Evolutionary conservation across 2,329 filamentous ascomycete genomes (phyloP).

Genomic region (Neonectria punicea): DNA sequence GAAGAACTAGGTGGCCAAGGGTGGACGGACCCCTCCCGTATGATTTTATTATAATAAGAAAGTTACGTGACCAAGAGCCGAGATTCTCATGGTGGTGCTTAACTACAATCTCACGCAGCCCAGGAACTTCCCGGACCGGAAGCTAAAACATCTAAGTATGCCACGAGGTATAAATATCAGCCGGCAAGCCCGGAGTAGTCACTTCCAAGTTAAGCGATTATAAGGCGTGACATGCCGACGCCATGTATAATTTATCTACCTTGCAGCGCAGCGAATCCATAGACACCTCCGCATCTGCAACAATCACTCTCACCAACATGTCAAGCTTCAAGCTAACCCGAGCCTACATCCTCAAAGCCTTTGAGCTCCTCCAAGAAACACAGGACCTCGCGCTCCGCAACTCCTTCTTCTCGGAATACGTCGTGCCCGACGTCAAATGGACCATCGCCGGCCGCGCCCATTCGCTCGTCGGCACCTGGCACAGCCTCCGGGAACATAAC

Average conservation of each 20-base stretch:
- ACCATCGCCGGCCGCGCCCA: conserved; percentile 39
- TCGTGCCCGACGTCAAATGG: conserved; percentile 36
- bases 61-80: background rate
- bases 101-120: background rate
- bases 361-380: conserved; percentile 34
- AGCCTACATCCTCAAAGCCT: conserved; percentile 30
- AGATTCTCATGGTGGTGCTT: background rate
- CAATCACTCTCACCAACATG: conserved; percentile 15
- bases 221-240: no score
- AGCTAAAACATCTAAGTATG: background rate
- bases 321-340: conserved; percentile 37
- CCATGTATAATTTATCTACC: no score
- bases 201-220: no score
- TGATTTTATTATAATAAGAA: background rate
- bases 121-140: conserved; percentile 4
- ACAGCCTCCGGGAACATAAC: conserved; percentile 29
- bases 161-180: background rate
- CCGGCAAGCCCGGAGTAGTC: background rate
- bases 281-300: background rate
- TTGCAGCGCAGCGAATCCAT: background rate
- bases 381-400: conserved; percentile 23
- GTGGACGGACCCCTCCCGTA: background rate
- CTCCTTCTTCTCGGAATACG: conserved; percentile 32
- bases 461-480: conserved; percentile 37
- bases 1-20: conserved; percentile 18